A percentile compares a stretch with the other conserved stretches of the same genome.
phyloP scores from a whole-genome alignment of 1,284 basidiomycete species.

The Xerocomus minutiporus region DNA sequence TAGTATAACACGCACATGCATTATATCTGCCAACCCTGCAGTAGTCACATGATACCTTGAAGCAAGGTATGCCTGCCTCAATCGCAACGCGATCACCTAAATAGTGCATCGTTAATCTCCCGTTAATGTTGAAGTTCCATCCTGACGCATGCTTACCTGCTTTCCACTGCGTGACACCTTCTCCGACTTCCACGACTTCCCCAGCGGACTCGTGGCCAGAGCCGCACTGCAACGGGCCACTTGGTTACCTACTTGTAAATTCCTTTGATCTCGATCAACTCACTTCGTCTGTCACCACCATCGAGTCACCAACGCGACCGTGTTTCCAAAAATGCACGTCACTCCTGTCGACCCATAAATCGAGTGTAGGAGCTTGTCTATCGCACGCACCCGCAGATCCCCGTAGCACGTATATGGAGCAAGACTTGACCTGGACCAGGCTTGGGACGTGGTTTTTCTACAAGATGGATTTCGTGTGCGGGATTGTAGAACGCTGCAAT shows the following conservation, averaged over 20 bases:
- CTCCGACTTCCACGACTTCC: slow-evolving; percentile 55
- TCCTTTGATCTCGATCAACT: background rate
- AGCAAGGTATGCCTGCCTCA: slow-evolving; percentile 61
- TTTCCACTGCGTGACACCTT: slow-evolving; percentile 61
- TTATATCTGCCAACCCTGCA: slow-evolving; percentile 60
- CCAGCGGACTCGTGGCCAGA: slow-evolving; percentile 65
- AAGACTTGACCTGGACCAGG: slow-evolving; percentile 60
- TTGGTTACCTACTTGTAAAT: background rate
- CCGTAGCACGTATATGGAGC: slow-evolving; percentile 57
- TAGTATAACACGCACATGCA: slow-evolving; percentile 37
- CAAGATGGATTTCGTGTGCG: slow-evolving; percentile 54
- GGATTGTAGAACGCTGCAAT: slow-evolving; percentile 61
- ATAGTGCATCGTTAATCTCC: background rate
- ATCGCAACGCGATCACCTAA: slow-evolving; percentile 61
- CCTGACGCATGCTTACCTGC: slow-evolving; percentile 32
- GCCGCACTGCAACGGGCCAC: slow-evolving; percentile 41
- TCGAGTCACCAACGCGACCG: slow-evolving; percentile 58
- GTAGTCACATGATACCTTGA: slow-evolving; percentile 51
- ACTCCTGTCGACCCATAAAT: slow-evolving; percentile 35
- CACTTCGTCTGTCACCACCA: slow-evolving; percentile 62
- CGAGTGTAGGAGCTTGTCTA: background rate
- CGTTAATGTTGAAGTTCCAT: background rate
- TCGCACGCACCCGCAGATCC: slow-evolving; percentile 54
- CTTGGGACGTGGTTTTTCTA: slow-evolving; percentile 52
- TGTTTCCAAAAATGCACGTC: slow-evolving; percentile 68